These are phyloP conservation scores for Cicer arietinum DNA, from an alignment of 306 rosid genomes.

Conservation along the genomic window DNA sequence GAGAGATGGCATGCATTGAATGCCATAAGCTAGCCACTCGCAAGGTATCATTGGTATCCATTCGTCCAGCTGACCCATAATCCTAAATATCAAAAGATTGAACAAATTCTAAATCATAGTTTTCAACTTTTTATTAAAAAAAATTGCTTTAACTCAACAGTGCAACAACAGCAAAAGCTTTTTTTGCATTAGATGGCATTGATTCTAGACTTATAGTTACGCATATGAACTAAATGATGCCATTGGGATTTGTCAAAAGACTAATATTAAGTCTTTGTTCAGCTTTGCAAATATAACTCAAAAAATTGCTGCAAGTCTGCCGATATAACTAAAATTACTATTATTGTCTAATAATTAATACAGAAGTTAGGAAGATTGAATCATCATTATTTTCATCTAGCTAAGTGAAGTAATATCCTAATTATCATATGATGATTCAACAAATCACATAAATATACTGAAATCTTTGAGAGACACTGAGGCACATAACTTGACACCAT, in stretches of 20 bases:
- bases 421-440: neutral
- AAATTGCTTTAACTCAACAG: neutral
- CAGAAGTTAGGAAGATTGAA: neutral
- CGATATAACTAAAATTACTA: neutral
- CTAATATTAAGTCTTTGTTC: neutral
- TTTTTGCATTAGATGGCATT: neutral
- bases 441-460: neutral
- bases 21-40: slow-evolving; percentile 98
- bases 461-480: neutral
- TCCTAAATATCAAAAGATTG: slow-evolving; percentile 49
- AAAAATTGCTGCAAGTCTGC: neutral
- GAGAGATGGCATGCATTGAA: slow-evolving; percentile 98
- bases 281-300: neutral
- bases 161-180: neutral
- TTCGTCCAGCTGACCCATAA: slow-evolving; percentile 80
- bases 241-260: neutral
- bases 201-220: neutral
- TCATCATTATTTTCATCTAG: neutral
- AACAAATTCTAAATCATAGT: neutral
- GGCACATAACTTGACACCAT: slow-evolving; percentile 4
- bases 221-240: neutral
- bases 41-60: slow-evolving; percentile 96
- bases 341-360: neutral
- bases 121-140: neutral
- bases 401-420: neutral